Percentiles rank a stretch among this genome's conserved stretches.
phyloP scores from a whole-genome alignment of 2,329 filamentous ascomycete species.

The Juglanconis juglandina region DNA sequence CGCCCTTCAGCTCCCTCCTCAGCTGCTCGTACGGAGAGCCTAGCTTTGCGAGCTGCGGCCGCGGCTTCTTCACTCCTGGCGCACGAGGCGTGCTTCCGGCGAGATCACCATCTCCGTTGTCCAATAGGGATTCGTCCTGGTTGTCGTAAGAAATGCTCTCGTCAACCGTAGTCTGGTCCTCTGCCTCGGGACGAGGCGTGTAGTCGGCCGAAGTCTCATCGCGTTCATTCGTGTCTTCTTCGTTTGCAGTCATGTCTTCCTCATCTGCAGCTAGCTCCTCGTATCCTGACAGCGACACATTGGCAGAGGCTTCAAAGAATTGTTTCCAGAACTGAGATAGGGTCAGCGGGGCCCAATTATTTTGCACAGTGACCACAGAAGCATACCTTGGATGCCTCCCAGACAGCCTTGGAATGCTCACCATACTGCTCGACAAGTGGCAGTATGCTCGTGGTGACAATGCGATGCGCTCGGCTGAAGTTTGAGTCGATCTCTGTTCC shows the following conservation, averaged over 20 bases:
- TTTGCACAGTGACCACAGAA: too few relatives aligned
- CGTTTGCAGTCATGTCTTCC: slow-evolving; percentile 46
- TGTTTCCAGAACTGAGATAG: slow-evolving; percentile 89
- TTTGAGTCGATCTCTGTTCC: slow-evolving; percentile 90
- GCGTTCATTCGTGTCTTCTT: slow-evolving; percentile 54
- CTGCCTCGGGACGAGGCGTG: slow-evolving; percentile 25
- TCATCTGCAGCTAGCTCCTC: slow-evolving; percentile 72
- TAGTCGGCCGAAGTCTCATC: slow-evolving; percentile 45
- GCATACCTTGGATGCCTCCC: slow-evolving; percentile 88
- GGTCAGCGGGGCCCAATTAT: neutral
- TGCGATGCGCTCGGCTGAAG: slow-evolving; percentile 93
- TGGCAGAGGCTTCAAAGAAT: slow-evolving; percentile 98
- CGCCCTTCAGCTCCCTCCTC: slow-evolving; percentile 60
- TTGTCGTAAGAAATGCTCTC: slow-evolving; percentile 28
- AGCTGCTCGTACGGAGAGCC: slow-evolving; percentile 75
- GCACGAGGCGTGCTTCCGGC: slow-evolving; percentile 66
- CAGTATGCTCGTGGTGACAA: slow-evolving; percentile 89
- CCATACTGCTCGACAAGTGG: slow-evolving; percentile 94
- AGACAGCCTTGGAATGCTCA: slow-evolving; percentile 87
- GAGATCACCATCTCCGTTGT: slow-evolving; percentile 55
- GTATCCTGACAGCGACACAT: slow-evolving; percentile 92
- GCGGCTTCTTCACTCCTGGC: slow-evolving; percentile 47
- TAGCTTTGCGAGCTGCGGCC: slow-evolving; percentile 59
- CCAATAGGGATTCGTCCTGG: slow-evolving; percentile 64
- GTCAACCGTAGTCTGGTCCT: slow-evolving; percentile 33